A percentile compares a stretch with the other conserved stretches of the same genome.
These are phyloP conservation scores for Candida vaughaniae DNA, from an alignment of 805 yeast genomes.

Conservation along the genomic window DNA sequence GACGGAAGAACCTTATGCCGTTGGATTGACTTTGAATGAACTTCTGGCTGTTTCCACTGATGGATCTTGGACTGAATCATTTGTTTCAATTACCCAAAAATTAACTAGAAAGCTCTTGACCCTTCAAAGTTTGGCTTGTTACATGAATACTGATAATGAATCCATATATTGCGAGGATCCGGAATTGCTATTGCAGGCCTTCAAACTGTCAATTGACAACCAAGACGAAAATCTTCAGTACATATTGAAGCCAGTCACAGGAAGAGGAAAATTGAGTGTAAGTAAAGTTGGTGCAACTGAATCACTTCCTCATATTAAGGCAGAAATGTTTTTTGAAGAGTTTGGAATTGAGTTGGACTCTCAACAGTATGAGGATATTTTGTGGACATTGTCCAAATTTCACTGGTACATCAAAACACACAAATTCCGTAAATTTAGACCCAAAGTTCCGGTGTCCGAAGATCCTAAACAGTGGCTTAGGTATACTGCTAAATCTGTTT, in stretches of 20 bases:
- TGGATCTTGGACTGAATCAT: slow-evolving; percentile 78
- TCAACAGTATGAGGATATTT: slow-evolving; percentile 75
- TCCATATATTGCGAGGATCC: slow-evolving; percentile 49
- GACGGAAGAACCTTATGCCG: slow-evolving; percentile 71
- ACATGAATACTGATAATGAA: slow-evolving; percentile 73
- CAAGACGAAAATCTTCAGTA: slow-evolving; percentile 40
- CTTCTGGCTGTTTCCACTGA: slow-evolving; percentile 91
- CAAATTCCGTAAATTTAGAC: slow-evolving; percentile 71
- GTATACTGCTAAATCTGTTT: slow-evolving; percentile 76
- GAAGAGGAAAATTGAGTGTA: slow-evolving; percentile 76
- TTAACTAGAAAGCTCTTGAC: slow-evolving; percentile 76
- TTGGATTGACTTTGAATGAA: slow-evolving; percentile 82
- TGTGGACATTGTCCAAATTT: slow-evolving; percentile 78
- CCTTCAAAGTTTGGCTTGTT: slow-evolving; percentile 69
- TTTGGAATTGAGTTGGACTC: slow-evolving; percentile 85
- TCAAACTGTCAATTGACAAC: slow-evolving; percentile 21
- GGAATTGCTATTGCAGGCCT: slow-evolving; percentile 47
- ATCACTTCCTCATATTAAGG: slow-evolving; percentile 62
- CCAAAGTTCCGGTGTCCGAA: slow-evolving; percentile 51
- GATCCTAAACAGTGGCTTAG: slow-evolving; percentile 79
- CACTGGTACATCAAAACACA: slow-evolving; percentile 76
- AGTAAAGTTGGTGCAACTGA: slow-evolving; percentile 78
- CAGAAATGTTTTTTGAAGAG: slow-evolving; percentile 81
- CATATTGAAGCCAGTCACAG: slow-evolving; percentile 83
- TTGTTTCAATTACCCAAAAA: slow-evolving; percentile 66